Base-by-base conservation (phyloP, 805 yeast species). In the Huiozyma sinensis region DNA sequence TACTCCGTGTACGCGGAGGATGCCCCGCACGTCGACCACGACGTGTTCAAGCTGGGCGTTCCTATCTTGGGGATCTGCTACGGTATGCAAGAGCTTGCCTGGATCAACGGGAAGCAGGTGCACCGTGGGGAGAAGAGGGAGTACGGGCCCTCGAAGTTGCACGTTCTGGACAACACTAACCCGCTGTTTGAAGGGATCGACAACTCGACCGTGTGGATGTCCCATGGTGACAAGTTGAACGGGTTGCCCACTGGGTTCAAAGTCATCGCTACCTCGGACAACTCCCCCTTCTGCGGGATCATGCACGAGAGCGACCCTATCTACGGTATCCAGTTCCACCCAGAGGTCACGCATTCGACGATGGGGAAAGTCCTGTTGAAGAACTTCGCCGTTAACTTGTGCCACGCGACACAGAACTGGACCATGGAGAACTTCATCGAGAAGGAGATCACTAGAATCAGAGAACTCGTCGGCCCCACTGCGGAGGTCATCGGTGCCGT, bases 401-500 rank as follows among this genome's bases (percentile, higher is more conserved):
- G 98, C 75, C 63, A 81, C 46, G 95, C 92, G 55, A 62, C 71
- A 40, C 86, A 83, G 68, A 88, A 83, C 75, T 92, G 98, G 98
- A 83, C 90, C 46, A 92, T 92, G 98, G 85, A 83, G 71, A 92
- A 92, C 75, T 92, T 92, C 68, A 85, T 92, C 60, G 95, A 87
- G 58, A 87, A 96, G 52, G 98, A 92, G 73, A 89, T 92, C 59
- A 79, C 83, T 54, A 81, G 98, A 69, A 92, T 92, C 57, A 78
- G 88, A 67, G 74, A 77, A 43, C 72, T 90, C 53, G 97, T 92
- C 54, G 98, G 98, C 42, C 97, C 96, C 54, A 81, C 88, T 46
- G 97, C 96, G 46, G 97, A 92, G 70, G 98, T 92, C 52, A 92
- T 92, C 61, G 98, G 98, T 70, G 98, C 98, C 44, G 98, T 92